These are phyloP conservation scores for Glycine latifolia DNA, from an alignment of 306 rosid species.

Conservation along the genomic window DNA sequence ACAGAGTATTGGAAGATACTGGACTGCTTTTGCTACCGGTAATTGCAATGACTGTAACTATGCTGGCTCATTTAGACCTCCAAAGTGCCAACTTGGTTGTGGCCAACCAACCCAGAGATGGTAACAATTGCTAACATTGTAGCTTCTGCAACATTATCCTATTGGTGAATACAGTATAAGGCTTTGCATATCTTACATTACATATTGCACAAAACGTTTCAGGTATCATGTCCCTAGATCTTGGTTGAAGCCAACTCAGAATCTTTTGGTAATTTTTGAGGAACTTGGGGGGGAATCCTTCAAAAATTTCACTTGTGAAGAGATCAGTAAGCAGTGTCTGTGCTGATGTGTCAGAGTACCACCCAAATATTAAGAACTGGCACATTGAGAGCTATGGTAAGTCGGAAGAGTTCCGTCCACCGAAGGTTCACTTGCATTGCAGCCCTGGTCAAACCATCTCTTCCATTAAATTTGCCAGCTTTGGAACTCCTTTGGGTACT, in stretches of 20 bases:
- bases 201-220: slow-evolving; percentile 36
- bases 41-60: slow-evolving; percentile 73
- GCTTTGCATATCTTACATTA: not conserved
- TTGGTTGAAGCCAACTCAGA: slow-evolving; percentile 75
- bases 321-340: slow-evolving; percentile 70
- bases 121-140: slow-evolving; percentile 50
- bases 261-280: slow-evolving; percentile 75
- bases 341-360: slow-evolving; percentile 66
- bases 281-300: slow-evolving; percentile 75
- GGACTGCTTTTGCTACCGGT: slow-evolving; percentile 85
- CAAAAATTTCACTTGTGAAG: slow-evolving; percentile 63
- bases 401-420: slow-evolving; percentile 50
- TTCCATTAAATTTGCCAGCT: slow-evolving; percentile 82
- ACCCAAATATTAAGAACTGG: slow-evolving; percentile 55
- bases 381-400: slow-evolving; percentile 53
- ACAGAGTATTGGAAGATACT: slow-evolving; percentile 88
- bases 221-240: slow-evolving; percentile 93
- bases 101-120: slow-evolving; percentile 89
- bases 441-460: slow-evolving; percentile 69
- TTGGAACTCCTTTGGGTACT: slow-evolving; percentile 80
- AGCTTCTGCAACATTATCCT: slow-evolving; percentile 15
- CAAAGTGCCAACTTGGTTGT: slow-evolving; percentile 84
- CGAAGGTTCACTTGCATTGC: slow-evolving; percentile 69
- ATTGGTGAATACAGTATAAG: not conserved
- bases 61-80: slow-evolving; percentile 73